phyloP scores from a whole-genome alignment of 2,329 filamentous ascomycete species.

The Cucurbitaria berberidis region DNA sequence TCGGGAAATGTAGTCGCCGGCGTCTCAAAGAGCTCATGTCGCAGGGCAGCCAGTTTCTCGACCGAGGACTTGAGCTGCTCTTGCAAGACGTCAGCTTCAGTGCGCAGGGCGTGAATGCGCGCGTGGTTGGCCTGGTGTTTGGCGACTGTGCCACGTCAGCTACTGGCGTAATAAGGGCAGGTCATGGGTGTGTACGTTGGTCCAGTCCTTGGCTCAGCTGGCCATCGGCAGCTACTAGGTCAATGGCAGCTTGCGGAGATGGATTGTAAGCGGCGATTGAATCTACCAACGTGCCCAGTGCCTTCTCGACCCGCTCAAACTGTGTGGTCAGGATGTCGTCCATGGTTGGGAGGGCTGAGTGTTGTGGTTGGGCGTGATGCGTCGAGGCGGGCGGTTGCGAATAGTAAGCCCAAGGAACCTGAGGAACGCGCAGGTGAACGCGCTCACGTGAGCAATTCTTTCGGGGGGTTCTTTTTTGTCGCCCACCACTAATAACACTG shows the following conservation, averaged over 20 bases:
- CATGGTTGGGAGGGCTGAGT: constrained; percentile 41
- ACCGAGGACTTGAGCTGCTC: constrained; percentile 74
- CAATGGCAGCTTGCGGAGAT: constrained; percentile 68
- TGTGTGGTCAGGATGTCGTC: constrained; percentile 50
- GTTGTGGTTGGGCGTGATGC: not conserved
- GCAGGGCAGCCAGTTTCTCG: constrained; percentile 71
- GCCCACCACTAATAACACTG: constrained; percentile 8
- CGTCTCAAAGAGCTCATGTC: constrained; percentile 70
- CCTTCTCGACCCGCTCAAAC: constrained; percentile 55
- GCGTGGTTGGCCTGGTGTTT: constrained; percentile 76
- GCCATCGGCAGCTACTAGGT: constrained; percentile 73
- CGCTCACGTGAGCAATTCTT: constrained; percentile 10
- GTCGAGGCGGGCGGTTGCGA: constrained; percentile 7
- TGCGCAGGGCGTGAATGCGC: constrained; percentile 71
- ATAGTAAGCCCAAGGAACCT: constrained; percentile 7
- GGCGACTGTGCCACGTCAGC: constrained; percentile 61
- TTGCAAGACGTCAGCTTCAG: constrained; percentile 70
- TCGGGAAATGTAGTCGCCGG: constrained; percentile 49
- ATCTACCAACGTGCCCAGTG: constrained; percentile 72
- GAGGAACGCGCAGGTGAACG: not conserved
- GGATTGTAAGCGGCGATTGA: constrained; percentile 85
- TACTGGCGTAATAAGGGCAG: not conserved
- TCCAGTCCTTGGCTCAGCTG: constrained; percentile 70
- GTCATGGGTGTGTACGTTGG: constrained; percentile 58
- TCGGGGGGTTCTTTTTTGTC: too few relatives aligned